Percentiles rank a stretch among this genome's conserved stretches.
Conservation (phyloP, 2,329 filamentous ascomycete genomes). For the Claviceps pusilla region DNA sequence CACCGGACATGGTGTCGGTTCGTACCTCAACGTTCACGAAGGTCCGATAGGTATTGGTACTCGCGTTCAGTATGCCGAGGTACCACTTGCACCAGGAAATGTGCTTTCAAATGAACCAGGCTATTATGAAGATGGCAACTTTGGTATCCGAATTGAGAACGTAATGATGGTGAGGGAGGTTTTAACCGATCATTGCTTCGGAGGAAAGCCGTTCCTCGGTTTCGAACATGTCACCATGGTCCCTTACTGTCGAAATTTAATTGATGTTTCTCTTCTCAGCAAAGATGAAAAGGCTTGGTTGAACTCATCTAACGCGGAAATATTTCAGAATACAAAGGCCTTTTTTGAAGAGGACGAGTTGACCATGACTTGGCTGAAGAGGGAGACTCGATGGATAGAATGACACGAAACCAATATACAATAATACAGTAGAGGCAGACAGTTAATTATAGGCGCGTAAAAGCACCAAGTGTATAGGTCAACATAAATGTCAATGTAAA, state of each 20-base stretch:
- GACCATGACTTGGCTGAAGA: constrained; percentile 66
- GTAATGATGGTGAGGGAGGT: constrained; percentile 80
- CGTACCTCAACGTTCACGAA: constrained; percentile 92
- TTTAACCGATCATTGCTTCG: constrained; percentile 76
- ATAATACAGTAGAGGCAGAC: neutral
- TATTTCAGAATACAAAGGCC: constrained; percentile 64
- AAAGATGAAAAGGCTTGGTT: constrained; percentile 68
- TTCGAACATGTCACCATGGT: constrained; percentile 98
- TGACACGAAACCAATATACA: neutral
- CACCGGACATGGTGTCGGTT: constrained; percentile 90
- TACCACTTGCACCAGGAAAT: constrained; percentile 78
- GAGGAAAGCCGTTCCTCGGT: constrained; percentile 83
- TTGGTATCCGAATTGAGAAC: constrained; percentile 94
- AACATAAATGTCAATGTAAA: constrained; percentile 58
- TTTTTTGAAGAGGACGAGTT: constrained; percentile 61
- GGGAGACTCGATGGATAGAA: constrained; percentile 53
- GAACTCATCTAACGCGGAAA: constrained; percentile 69
- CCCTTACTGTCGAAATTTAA: constrained; percentile 79
- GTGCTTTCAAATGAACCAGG: constrained; percentile 93
- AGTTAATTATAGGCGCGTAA: constrained; percentile 31
- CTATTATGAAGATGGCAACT: constrained; percentile 90
- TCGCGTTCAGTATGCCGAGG: constrained; percentile 78
- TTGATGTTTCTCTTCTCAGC: constrained; percentile 59
- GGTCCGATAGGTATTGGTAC: constrained; percentile 94
- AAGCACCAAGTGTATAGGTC: constrained; percentile 52